Conservation (phyloP, 1,284 basidiomycete genomes). For the Cryptococcus sp. region DNA sequence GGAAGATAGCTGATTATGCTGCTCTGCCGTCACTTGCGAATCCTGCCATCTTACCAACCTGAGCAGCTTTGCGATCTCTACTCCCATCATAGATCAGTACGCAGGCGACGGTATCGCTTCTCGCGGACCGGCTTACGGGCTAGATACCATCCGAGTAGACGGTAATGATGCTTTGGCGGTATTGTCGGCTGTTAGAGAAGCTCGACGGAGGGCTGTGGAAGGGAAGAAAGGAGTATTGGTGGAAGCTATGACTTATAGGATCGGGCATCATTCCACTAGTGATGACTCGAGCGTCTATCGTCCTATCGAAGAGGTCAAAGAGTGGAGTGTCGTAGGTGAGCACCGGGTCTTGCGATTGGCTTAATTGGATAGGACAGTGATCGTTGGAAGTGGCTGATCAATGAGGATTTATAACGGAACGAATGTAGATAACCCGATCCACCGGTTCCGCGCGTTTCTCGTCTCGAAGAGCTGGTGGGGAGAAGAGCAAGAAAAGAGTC, state of each 20-base stretch:
- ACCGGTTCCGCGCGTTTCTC: conserved; percentile 79
- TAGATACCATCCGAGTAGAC: conserved; percentile 87
- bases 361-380: neutral
- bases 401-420: too few relatives aligned
- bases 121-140: conserved; percentile 89
- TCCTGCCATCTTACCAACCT: conserved; percentile 53
- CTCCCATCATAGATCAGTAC: conserved; percentile 85
- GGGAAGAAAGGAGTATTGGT: conserved; percentile 81
- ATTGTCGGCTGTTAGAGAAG: conserved; percentile 75
- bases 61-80: conserved; percentile 92
- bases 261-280: conserved; percentile 93
- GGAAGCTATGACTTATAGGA: conserved; percentile 90
- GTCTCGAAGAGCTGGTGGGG: conserved; percentile 86
- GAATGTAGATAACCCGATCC: conserved; percentile 73
- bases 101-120: conserved; percentile 91
- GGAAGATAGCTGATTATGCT: too few relatives aligned
- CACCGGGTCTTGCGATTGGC: neutral
- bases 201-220: conserved; percentile 71
- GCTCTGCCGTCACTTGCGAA: too few relatives aligned
- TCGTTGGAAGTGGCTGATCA: neutral
- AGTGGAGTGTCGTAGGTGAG: conserved; percentile 69
- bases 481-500: conserved; percentile 68
- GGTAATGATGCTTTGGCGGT: conserved; percentile 93
- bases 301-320: conserved; percentile 78
- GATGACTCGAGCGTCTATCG: conserved; percentile 93